A percentile compares a stretch with the other conserved stretches of the same genome.
Evolutionary conservation across 306 rosid species (phyloP).

Genomic region (Dryas drummondii): DNA sequence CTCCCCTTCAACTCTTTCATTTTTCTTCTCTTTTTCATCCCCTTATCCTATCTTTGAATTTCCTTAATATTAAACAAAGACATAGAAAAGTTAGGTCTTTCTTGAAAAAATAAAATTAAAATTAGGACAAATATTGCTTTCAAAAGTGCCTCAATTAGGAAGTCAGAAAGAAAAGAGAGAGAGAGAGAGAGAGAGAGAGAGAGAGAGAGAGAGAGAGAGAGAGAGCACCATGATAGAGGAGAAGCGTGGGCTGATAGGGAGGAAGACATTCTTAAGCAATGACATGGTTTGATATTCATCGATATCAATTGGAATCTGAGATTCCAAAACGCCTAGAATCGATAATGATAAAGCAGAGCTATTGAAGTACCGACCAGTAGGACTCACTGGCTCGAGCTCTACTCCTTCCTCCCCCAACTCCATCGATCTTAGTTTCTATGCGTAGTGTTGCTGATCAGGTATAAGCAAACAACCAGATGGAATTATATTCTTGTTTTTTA

Average conservation of each 20-base stretch:
- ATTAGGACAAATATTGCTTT: no score
- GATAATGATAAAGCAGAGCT: constrained; percentile 39
- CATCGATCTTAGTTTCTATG: background rate
- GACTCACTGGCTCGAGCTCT: constrained; percentile 56
- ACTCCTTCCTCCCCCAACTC: constrained; percentile 11
- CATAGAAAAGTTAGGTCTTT: no score
- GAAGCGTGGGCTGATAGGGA: constrained; percentile 55
- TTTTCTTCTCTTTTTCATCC: no score
- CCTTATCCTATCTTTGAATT: no score
- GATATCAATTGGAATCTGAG: constrained; percentile 39
- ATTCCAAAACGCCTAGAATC: constrained; percentile 48
- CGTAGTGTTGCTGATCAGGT: no score
- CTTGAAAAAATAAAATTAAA: no score
- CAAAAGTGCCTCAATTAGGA: no score
- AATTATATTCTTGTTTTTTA: no score
- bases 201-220: background rate
- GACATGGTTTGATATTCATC: constrained; percentile 19
- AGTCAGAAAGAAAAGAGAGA: background rate
- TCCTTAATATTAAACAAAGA: no score
- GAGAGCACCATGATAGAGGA: constrained; percentile 50
- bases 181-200: background rate
- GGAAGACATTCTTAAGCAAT: constrained; percentile 36
- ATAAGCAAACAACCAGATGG: no score
- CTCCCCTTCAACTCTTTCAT: no score
- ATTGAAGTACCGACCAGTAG: constrained; percentile 50